These are phyloP conservation scores for Akebia trifoliata DNA, from an alignment of 164 flowering plant genomes.

Conservation along the genomic window DNA sequence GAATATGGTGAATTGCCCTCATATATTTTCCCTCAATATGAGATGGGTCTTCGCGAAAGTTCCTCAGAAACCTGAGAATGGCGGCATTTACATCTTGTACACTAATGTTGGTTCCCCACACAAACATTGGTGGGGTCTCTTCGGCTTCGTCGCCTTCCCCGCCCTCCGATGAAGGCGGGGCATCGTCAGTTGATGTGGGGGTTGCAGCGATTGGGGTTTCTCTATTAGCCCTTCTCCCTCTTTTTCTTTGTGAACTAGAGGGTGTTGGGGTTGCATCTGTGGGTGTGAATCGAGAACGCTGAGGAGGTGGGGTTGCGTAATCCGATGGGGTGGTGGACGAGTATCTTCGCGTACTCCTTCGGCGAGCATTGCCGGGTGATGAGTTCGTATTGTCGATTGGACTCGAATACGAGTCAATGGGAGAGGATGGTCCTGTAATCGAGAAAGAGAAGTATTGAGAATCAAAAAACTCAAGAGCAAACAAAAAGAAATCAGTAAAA, in stretches of 20 bases:
- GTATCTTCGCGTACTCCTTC: conserved; percentile 29
- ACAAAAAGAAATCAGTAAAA: no score
- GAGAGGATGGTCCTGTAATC: conserved; percentile 64
- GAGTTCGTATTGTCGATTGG: conserved; percentile 71
- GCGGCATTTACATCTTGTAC: conserved; percentile 87
- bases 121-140: conserved; percentile 66
- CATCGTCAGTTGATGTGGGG: conserved; percentile 51
- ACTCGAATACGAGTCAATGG: conserved; percentile 53
- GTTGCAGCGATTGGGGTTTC: conserved; percentile 28
- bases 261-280: conserved; percentile 42
- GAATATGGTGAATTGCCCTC: conserved; percentile 46
- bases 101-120: conserved; percentile 97
- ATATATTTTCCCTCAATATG: conserved; percentile 74
- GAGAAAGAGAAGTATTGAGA: background rate
- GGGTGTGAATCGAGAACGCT: conserved; percentile 28
- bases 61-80: conserved; percentile 63
- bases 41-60: conserved; percentile 46
- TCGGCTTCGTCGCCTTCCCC: conserved; percentile 54
- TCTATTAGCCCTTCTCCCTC: conserved; percentile 13
- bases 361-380: conserved; percentile 40
- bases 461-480: background rate
- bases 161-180: conserved; percentile 50
- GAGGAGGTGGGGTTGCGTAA: conserved; percentile 41
- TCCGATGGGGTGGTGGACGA: conserved; percentile 28
- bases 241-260: conserved; percentile 18